Conservation (phyloP, 2,329 filamentous ascomycete species). For the Epichloe elymi region DNA sequence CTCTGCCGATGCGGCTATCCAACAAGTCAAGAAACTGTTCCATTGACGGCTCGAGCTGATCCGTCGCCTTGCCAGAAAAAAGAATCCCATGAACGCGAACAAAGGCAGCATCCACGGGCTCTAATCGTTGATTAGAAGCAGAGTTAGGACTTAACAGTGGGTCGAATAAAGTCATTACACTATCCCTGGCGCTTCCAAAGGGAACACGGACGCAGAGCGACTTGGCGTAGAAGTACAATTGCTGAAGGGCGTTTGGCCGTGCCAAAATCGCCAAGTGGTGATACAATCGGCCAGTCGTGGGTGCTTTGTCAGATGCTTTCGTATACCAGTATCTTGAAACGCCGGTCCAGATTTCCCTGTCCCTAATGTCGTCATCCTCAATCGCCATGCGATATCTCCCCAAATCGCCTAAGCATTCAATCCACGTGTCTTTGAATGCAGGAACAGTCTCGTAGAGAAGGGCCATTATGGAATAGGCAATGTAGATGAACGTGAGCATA, state of each 20-base stretch:
- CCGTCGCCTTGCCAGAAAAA: constrained; percentile 38
- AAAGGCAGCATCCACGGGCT: constrained; percentile 41
- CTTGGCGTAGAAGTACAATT: constrained; percentile 61
- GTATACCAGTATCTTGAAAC: constrained; percentile 77
- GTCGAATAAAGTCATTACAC: constrained; percentile 56
- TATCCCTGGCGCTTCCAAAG: constrained; percentile 56
- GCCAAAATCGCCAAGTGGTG: constrained; percentile 78
- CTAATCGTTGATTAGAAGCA: constrained; percentile 18
- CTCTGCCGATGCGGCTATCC: constrained; percentile 40
- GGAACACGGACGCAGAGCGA: constrained; percentile 54
- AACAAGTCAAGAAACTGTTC: constrained; percentile 39
- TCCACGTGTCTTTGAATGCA: constrained; percentile 77
- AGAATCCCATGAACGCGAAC: constrained; percentile 52
- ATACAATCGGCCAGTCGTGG: constrained; percentile 65
- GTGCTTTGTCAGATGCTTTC: constrained; percentile 64
- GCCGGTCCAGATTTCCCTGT: constrained; percentile 68
- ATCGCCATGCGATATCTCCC: constrained; percentile 81
- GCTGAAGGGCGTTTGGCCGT: constrained; percentile 53
- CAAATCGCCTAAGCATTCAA: constrained; percentile 81
- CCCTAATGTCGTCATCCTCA: constrained; percentile 64
- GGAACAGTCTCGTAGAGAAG: constrained; percentile 76
- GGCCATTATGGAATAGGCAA: constrained; percentile 83
- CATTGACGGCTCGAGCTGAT: constrained; percentile 31
- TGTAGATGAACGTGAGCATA: constrained; percentile 82
- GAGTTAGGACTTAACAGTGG: constrained; percentile 31